Base-by-base conservation (phyloP, 2,329 filamentous ascomycete genomes). In the Diplodia seriata region DNA sequence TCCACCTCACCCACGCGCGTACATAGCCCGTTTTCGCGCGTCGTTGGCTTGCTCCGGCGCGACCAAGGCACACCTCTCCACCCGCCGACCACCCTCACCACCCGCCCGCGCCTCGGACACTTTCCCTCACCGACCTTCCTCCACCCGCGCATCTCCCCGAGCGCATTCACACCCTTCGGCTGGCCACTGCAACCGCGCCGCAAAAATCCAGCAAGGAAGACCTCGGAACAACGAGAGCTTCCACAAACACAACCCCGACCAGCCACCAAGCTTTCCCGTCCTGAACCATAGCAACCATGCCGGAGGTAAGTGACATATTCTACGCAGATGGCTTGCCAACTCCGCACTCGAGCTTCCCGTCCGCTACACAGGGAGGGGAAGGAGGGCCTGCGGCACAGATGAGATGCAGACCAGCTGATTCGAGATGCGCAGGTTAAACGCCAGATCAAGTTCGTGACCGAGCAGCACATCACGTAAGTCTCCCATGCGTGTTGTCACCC, bases 381-480 rank as follows among this genome's bases (percentile, higher is more conserved):
- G 14, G 5, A 26, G 5, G 2, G 20, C 9, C 12, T 15, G 49
- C 20, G 20, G 31, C 4, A 6, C 18, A 6, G 33, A 14, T 12
- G 15, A 38, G 11, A 20, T 38, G 31, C 14, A 11, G 54, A 40
- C 9, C 18, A 15, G 38, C 53, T 66, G 47, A 61, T n/a, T 20
- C 4, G 40, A 9, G 18, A 12, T 15, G 63, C 33, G 66, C 73
- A 91, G 89, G 82, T 90, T 75, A 91, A 97, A 87, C 89, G 95
- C 76, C 91, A 89, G 77, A 86, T 99, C 81, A 96, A 94, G 87
- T 88, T 99, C 82, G 87, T 97, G 73, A 98, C 95, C 63, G 90
- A 95, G 83, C 94, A 98, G 81, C 87, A 89, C 78, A 87, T 93
- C 81, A 91, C 93, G 93, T 96, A 88, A 81, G 90, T 87, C 56